Conservation (phyloP, 2,329 filamentous ascomycete species). For the Zopfia rhizophila region DNA sequence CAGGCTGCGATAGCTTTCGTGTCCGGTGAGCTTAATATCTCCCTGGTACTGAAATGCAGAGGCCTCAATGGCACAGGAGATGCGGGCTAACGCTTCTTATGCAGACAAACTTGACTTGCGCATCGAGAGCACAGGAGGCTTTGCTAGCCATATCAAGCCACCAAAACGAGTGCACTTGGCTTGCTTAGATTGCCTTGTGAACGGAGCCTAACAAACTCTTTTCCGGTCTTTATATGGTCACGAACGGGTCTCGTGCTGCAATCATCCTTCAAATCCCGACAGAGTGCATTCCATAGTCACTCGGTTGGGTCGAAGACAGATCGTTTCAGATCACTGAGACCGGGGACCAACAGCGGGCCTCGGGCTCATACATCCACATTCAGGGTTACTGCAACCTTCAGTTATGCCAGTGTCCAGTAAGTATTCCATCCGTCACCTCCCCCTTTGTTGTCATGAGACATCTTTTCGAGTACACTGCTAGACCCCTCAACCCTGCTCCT, state of each 20-base stretch:
- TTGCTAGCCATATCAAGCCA: constrained; percentile 42
- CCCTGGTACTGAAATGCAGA: constrained; percentile 25
- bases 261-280: constrained; percentile 41
- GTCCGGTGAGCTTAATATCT: constrained; percentile 37
- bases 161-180: constrained; percentile 39
- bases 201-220: constrained; percentile 43
- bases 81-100: constrained; percentile 41
- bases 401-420: constrained; percentile 54
- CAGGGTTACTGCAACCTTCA: constrained; percentile 49
- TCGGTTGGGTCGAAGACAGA: constrained; percentile 46
- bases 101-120: constrained; percentile 43
- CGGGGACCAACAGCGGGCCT: constrained; percentile 45
- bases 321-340: constrained; percentile 52
- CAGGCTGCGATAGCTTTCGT: constrained; percentile 26
- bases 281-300: constrained; percentile 48
- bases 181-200: constrained; percentile 49
- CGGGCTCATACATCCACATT: constrained; percentile 48
- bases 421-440: constrained; percentile 46
- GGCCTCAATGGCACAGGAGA: constrained; percentile 27
- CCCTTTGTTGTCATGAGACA: constrained; percentile 46
- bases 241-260: constrained; percentile 51
- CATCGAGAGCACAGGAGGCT: constrained; percentile 37
- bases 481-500: constrained; percentile 18
- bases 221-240: constrained; percentile 48
- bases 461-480: constrained; percentile 18